Evolutionary conservation across 2,329 filamentous ascomycete species (phyloP).

Genomic region (Elsinoe fawcettii): DNA sequence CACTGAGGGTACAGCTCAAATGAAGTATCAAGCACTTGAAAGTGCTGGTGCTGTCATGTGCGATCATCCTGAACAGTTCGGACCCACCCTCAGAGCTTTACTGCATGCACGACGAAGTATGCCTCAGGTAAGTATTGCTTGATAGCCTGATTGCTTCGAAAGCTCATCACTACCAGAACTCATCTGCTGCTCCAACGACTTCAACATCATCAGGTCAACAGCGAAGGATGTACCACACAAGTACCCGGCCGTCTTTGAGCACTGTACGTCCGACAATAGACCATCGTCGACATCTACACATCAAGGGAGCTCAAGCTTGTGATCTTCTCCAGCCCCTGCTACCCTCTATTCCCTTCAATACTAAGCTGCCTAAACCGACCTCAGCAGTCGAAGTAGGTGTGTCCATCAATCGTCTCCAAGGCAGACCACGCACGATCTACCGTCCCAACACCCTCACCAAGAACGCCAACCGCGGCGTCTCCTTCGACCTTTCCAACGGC

Average conservation of each 20-base stretch:
- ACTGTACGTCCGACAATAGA: background rate
- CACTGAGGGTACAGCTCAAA: conserved; percentile 55
- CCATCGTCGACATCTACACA: conserved; percentile 48
- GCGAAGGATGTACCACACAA: conserved; percentile 40
- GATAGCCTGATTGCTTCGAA: background rate
- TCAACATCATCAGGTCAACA: conserved; percentile 4
- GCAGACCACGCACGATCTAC: conserved; percentile 56
- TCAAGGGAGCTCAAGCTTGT: conserved; percentile 47
- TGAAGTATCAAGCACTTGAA: conserved; percentile 61
- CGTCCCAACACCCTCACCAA: conserved; percentile 35
- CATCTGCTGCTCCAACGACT: background rate
- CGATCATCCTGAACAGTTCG: conserved; percentile 69
- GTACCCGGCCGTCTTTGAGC: conserved; percentile 20
- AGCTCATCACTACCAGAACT: background rate
- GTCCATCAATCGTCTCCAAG: conserved; percentile 55
- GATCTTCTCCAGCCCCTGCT: conserved; percentile 45
- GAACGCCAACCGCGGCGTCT: conserved; percentile 46
- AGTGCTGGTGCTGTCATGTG: conserved; percentile 61
- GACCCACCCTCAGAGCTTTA: conserved; percentile 56
- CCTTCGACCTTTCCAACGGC: conserved; percentile 53
- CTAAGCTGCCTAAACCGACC: conserved; percentile 30
- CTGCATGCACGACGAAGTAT: conserved; percentile 31
- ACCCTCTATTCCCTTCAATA: conserved; percentile 26
- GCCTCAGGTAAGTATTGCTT: background rate
- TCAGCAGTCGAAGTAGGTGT: conserved; percentile 47